phyloP scores from a whole-genome alignment of 805 yeast genomes.

The Starmerella roubikii region DNA sequence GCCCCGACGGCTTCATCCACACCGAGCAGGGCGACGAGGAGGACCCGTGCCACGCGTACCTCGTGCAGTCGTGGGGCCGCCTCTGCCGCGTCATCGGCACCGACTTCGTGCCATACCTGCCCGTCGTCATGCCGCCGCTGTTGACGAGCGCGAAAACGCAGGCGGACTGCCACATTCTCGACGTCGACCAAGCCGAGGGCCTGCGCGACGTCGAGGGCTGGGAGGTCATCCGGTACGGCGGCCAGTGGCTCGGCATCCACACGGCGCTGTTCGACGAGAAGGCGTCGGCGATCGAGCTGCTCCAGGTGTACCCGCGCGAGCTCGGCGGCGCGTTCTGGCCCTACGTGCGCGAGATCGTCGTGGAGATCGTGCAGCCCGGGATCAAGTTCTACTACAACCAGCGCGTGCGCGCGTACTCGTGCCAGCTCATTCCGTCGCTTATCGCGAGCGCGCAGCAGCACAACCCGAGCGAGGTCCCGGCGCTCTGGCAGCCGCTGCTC shows the following conservation, averaged over 20 bases:
- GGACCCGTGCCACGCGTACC: slow-evolving; percentile 74
- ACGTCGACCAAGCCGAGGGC: slow-evolving; percentile 74
- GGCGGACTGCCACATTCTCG: slow-evolving; percentile 78
- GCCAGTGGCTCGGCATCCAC: slow-evolving; percentile 88
- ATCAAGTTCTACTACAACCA: slow-evolving; percentile 84
- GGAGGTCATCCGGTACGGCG: slow-evolving; percentile 84
- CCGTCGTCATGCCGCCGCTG: slow-evolving; percentile 80
- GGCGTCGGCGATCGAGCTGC: slow-evolving; percentile 77
- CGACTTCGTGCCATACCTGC: slow-evolving; percentile 73
- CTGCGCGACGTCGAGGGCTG: slow-evolving; percentile 80
- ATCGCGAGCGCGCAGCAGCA: slow-evolving; percentile 49
- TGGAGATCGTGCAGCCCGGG: slow-evolving; percentile 74
- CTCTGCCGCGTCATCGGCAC: slow-evolving; percentile 73
- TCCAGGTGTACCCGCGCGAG: slow-evolving; percentile 72
- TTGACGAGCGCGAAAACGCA: slow-evolving; percentile 73
- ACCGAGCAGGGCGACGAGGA: slow-evolving; percentile 36
- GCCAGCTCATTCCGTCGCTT: slow-evolving; percentile 67
- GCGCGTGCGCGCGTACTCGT: slow-evolving; percentile 87
- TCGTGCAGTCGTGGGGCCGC: slow-evolving; percentile 94
- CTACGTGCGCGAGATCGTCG: slow-evolving; percentile 64
- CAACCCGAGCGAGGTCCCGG: slow-evolving; percentile 38
- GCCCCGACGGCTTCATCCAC: slow-evolving; percentile 12
- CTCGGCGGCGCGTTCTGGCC: slow-evolving; percentile 72
- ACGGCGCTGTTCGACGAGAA: slow-evolving; percentile 91
- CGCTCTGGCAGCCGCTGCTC: slow-evolving; percentile 59